These are phyloP conservation scores for Epichloe scottii DNA, from an alignment of 2,329 filamentous ascomycete species.

Conservation along the genomic window DNA sequence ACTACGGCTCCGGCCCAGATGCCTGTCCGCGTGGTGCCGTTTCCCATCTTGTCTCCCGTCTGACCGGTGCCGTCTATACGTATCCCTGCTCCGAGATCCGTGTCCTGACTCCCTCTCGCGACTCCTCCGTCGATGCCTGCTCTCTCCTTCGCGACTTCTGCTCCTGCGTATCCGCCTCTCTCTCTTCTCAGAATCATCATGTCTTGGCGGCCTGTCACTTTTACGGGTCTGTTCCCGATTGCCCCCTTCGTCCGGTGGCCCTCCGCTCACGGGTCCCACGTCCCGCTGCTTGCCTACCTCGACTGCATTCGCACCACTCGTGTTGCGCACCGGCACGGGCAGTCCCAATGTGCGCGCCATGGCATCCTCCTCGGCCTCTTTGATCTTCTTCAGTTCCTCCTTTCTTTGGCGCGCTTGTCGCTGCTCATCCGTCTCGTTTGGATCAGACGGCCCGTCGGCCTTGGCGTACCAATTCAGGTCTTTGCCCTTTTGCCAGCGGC, in stretches of 20 bases:
- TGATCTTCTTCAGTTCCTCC: constrained; percentile 70
- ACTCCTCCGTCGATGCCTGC: constrained; percentile 17
- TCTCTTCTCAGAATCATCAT: constrained; percentile 18
- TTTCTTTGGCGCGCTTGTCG: constrained; percentile 48
- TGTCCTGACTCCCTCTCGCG: constrained; percentile 7
- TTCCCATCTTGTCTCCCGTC: constrained; percentile 4
- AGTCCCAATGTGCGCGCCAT: constrained; percentile 73
- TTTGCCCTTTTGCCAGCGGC: constrained; percentile 76
- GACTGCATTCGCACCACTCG: constrained; percentile 54
- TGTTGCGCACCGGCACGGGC: constrained; percentile 50
- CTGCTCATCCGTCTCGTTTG: constrained; percentile 46
- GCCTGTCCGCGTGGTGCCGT: constrained; percentile 3
- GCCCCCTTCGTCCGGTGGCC: constrained; percentile 13
- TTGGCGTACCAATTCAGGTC: constrained; percentile 55
- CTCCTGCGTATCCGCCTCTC: constrained; percentile 25
- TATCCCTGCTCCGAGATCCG: constrained; percentile 10
- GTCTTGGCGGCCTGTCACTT: constrained; percentile 18
- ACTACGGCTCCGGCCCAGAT: constrained; percentile 4
- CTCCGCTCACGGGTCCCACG: constrained; percentile 16
- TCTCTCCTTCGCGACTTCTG: constrained; percentile 17
- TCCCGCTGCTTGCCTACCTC: constrained; percentile 37
- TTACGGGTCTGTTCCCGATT: constrained; percentile 13
- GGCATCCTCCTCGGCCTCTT: constrained; percentile 87
- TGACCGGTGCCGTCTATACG: background rate
- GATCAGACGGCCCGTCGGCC: constrained; percentile 28